Evolutionary conservation across 352 stramenopile genomes (phyloP), one percentile per base, ranked within the genome.

Genomic region (Globisporangium heterothallicum): DNA sequence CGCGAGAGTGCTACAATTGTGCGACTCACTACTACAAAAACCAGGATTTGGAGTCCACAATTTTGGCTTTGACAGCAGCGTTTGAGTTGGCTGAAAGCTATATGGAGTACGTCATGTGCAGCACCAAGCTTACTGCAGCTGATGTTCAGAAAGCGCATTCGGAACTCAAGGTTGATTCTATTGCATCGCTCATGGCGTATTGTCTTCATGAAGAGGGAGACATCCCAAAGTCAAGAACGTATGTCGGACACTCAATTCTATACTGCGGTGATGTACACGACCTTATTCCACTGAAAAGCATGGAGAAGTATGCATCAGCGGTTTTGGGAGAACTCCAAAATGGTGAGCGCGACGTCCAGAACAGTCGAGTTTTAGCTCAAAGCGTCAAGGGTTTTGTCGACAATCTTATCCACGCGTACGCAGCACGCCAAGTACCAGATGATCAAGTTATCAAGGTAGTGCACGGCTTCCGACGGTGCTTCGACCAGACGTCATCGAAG

Each of bases 91-190:
- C 57, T 0, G 72, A 86, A 51, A 74, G 59, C 36, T 88, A 79
- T 45, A 53, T 88, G 16, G 70, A 90, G 48, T 78, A 84, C 48
- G 58, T 86, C 2, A 82, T 88, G 72, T 78, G 72, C 55, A 71
- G 63, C 32, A 56, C 70, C 2, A 42, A 35, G 8, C 16, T 64
- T 1, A 67, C 29, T 14, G 35, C 35, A 5, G 50, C 71, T 25
- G 64, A 67, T 10, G 63, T 84, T 26, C 46, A 68, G 18, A 62
- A 63, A 25, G 64, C 66, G 14, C 72, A 90, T 35, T 22, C 22
- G 2, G 59, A 77, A n/a, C 56, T 90, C 16, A 85, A 84, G 49
- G 56, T 70, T 16, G 76, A 88, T 52, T 62, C 69, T 21, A 74
- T 90, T 35, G 72, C 61, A 41, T 74, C 72, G 6, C 70, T 90